These are phyloP conservation scores for Colletotrichum somersetense DNA, from an alignment of 2,329 filamentous ascomycete species.

Conservation along the genomic window DNA sequence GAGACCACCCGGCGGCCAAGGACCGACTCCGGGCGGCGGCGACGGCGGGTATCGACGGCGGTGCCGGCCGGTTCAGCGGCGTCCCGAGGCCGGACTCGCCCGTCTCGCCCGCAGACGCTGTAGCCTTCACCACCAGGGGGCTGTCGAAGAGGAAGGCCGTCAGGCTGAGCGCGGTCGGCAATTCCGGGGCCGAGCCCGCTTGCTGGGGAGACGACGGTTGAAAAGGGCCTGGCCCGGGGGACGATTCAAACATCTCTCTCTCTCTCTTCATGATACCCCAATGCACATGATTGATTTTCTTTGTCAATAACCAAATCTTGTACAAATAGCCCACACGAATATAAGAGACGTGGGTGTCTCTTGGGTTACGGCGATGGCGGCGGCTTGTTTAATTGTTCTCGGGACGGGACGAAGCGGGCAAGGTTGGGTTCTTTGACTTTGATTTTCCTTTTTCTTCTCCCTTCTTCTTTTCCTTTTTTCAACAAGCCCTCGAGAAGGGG, in stretches of 20 bases:
- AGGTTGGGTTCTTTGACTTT: neutral
- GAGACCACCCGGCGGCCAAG: neutral
- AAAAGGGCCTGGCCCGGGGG: neutral
- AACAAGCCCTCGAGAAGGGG: neutral
- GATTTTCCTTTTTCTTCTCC: neutral
- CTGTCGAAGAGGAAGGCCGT: conserved; percentile 56
- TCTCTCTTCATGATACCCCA: conserved; percentile 38
- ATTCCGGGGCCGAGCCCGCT: conserved; percentile 48
- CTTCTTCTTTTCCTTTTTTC: neutral
- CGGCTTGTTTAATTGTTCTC: conserved; percentile 12
- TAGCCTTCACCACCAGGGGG: conserved; percentile 22
- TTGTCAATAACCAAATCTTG: conserved; percentile 31
- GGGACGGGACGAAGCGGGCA: conserved; percentile 28
- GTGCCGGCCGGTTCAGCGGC: conserved; percentile 43
- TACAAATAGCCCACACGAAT: conserved; percentile 24
- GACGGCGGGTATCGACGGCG: conserved; percentile 44
- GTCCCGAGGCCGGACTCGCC: conserved; percentile 57
- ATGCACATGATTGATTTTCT: conserved; percentile 37
- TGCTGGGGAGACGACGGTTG: conserved; percentile 58
- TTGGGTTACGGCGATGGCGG: conserved; percentile 1
- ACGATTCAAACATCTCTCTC: conserved; percentile 31
- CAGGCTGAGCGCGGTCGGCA: conserved; percentile 57
- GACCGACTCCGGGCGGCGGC: conserved; percentile 10
- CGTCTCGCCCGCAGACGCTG: conserved; percentile 41
- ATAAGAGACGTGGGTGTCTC: conserved; percentile 26